Evolutionary conservation across 2,329 filamentous ascomycete species (phyloP).

Genomic region (Neonectria sp.): DNA sequence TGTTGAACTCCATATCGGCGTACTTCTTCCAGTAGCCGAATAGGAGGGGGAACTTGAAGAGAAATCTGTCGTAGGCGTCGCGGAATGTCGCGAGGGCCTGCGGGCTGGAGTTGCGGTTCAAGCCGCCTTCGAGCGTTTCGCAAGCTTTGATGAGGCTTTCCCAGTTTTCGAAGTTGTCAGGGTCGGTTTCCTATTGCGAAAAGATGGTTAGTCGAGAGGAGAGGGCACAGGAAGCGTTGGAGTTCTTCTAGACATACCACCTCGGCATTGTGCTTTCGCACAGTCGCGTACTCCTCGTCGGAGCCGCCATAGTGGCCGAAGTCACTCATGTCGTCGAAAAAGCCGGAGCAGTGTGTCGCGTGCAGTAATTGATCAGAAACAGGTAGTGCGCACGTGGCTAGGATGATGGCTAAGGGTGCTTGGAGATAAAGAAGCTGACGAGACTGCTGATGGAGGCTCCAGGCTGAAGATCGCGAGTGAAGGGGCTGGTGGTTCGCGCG

Average conservation of each 20-base stretch:
- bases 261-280: conserved; percentile 83
- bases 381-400: conserved; percentile 10
- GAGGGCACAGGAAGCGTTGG: not conserved
- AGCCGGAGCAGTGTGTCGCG: conserved; percentile 30
- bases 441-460: conserved; percentile 43
- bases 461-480: conserved; percentile 44
- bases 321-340: conserved; percentile 73
- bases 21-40: conserved; percentile 99
- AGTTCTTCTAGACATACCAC: conserved; percentile 69
- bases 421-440: conserved; percentile 38
- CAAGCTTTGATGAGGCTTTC: conserved; percentile 90
- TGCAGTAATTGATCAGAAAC: conserved; percentile 27
- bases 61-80: conserved; percentile 91
- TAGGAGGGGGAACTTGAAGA: conserved; percentile 93
- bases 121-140: conserved; percentile 89
- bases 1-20: conserved; percentile 96
- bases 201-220: conserved; percentile 41
- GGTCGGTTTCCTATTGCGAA: conserved; percentile 71
- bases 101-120: conserved; percentile 97
- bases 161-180: conserved; percentile 96
- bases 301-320: conserved; percentile 78
- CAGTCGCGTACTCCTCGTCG: conserved; percentile 86
- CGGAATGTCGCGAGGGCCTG: conserved; percentile 91
- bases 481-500: conserved; percentile 47
- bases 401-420: conserved; percentile 20